Conservation (phyloP, 1,284 basidiomycete species). For the Amylostereum areolatum region DNA sequence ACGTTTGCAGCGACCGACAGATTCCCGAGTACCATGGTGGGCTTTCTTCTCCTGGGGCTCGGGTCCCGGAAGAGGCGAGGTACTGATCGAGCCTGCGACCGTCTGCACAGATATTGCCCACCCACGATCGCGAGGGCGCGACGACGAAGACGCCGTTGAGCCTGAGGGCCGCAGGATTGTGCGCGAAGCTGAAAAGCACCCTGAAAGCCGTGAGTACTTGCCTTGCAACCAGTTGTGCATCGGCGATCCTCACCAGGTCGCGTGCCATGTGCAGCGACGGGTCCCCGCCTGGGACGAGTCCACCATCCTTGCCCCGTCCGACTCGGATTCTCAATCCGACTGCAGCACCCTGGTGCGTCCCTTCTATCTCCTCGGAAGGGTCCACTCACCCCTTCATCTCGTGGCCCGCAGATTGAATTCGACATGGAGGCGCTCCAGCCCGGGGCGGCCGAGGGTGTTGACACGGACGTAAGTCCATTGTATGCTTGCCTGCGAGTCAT, state of each 20-base stretch:
- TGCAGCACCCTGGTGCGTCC: constrained; percentile 25
- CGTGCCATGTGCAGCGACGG: constrained; percentile 13
- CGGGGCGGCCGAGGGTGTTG: constrained; percentile 2
- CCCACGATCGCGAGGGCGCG: neutral
- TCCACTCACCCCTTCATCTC: neutral
- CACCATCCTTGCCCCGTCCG: constrained; percentile 10
- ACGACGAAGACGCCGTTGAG: neutral
- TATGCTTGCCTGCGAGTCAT: neutral
- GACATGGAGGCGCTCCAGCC: neutral
- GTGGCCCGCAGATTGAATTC: constrained; percentile 21
- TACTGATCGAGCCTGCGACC: neutral
- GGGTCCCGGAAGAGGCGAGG: constrained; percentile 12
- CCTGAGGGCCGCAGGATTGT: neutral
- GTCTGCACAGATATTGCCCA: neutral
- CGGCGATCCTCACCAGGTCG: constrained; percentile 3
- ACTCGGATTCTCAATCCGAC: constrained; percentile 21
- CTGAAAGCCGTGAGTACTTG: constrained; percentile 18
- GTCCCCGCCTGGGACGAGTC: constrained; percentile 10
- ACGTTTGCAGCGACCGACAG: too few species aligned
- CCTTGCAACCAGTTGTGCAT: constrained; percentile 3
- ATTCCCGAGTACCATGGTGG: constrained; percentile 9
- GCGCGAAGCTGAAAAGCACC: constrained; percentile 14
- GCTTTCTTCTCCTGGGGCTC: constrained; percentile 11
- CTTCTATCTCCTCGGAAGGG: neutral
- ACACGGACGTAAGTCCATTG: constrained; percentile 4